Base-by-base conservation (phyloP, 176 grass and related monocot species). In the Zoysia pacifica region DNA sequence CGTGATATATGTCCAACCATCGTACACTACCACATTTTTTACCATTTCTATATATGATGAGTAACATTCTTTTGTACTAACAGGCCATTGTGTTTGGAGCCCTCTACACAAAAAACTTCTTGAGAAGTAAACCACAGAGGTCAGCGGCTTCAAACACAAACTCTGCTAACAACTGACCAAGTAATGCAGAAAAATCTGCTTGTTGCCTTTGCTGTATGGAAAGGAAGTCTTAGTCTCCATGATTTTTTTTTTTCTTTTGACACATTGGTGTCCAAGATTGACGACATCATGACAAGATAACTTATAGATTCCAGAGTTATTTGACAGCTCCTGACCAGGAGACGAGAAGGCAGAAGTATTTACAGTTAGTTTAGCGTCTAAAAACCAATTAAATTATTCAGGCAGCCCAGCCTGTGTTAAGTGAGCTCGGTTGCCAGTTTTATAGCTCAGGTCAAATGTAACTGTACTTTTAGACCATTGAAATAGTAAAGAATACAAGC, bases 81-180 rank as follows among this genome's bases (percentile, higher is more conserved):
- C 86, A 99, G 93, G 90, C 60, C 12, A 86, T 93, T 77, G 96
- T 95, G 50, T 99, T 95, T 1, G 90, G 88, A 60, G 85, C 90
- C 69, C 79, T 99, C 6, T 99, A 99, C 39, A 83, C 82, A 0
- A 93, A 88, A 65, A 99, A 74, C 77, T 90, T 95, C 60, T 64
- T 91, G 76, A 93, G 82, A 84, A 86, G 70, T 79, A 91, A 95
- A 82, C 76, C 79, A 0, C 79, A 86, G 48, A 94, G 86, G 72
- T 12, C 72, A 9, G 46, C 20, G 7, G 79, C 46, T 6, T 51
- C 53, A 69, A 82, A 52, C 15, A 54, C 75, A 20, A 84, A n/a
- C 56, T 78, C 73, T 38, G 74, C 43, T 67, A 83, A 83, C 67
- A 82, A 78, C 40, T 88, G 73, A 91, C 72, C 18, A n/a, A 60